phyloP scores from a whole-genome alignment of 306 rosid species.

The Carpinus fangiana region DNA sequence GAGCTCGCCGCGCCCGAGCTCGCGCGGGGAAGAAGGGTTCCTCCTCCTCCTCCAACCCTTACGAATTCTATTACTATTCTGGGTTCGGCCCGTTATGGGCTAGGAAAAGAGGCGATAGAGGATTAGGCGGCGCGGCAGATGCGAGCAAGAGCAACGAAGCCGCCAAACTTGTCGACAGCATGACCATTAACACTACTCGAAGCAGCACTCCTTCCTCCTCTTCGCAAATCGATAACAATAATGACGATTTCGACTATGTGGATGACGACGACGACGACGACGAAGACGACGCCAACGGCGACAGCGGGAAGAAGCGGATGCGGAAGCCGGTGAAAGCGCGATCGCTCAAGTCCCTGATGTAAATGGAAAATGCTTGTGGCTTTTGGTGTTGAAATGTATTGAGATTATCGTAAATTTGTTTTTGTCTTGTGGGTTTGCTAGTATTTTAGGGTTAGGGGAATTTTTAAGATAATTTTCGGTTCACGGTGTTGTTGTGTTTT shows the following conservation, averaged over 20 bases:
- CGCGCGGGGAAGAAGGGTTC: conserved; percentile 24
- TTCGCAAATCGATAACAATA: conserved; percentile 16
- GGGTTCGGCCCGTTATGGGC: conserved; percentile 85
- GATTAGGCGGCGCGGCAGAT: conserved; percentile 6
- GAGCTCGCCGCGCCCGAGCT: conserved; percentile 16
- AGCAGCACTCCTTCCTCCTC: conserved; percentile 24
- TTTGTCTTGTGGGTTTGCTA: neutral
- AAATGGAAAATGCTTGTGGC: conserved; percentile 1
- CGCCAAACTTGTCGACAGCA: neutral
- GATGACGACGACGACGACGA: conserved; percentile 53
- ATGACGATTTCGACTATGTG: conserved; percentile 41
- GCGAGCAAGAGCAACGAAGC: conserved; percentile 10
- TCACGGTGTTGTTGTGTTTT: conserved; percentile 25
- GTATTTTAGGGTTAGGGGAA: conserved; percentile 24
- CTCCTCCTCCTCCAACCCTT: conserved; percentile 40
- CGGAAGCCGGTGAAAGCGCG: conserved; percentile 86
- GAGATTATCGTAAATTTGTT: conserved; percentile 11
- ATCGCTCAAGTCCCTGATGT: conserved; percentile 86
- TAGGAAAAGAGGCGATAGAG: conserved; percentile 49
- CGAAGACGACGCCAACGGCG: conserved; percentile 35
- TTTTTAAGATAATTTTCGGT: conserved; percentile 12
- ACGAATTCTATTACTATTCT: conserved; percentile 78
- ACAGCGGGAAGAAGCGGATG: conserved; percentile 53
- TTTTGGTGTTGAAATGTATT: conserved; percentile 26
- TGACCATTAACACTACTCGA: neutral